Conservation (phyloP, 306 rosid species). For the Calophaca sinica region DNA sequence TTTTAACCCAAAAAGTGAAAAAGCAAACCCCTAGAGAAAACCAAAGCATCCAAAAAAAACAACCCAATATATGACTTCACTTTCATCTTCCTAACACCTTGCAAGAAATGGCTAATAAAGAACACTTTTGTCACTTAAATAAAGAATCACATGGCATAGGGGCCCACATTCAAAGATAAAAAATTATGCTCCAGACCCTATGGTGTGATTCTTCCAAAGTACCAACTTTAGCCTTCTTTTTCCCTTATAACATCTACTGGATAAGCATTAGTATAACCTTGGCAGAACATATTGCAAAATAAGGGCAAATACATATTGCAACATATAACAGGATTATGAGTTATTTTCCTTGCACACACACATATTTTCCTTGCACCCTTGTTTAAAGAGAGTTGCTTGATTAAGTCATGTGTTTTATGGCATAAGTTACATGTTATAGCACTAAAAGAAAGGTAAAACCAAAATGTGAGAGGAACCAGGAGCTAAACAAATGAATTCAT, state of each 20-base stretch:
- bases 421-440: slow-evolving; percentile 49
- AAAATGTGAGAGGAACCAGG: slow-evolving; percentile 39
- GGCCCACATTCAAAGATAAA: slow-evolving; percentile 34
- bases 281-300: slow-evolving; percentile 16
- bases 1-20: slow-evolving; percentile 43
- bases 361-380: slow-evolving; percentile 26
- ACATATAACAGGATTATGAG: background rate
- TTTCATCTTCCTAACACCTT: slow-evolving; percentile 38
- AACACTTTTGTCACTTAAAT: slow-evolving; percentile 44
- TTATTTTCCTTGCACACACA: slow-evolving; percentile 23
- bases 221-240: slow-evolving; percentile 22
- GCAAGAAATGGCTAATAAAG: slow-evolving; percentile 42
- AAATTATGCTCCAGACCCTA: slow-evolving; percentile 35
- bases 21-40: slow-evolving; percentile 55
- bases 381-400: slow-evolving; percentile 33
- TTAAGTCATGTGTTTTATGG: slow-evolving; percentile 12
- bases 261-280: slow-evolving; percentile 31
- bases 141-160: slow-evolving; percentile 44
- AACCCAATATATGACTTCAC: slow-evolving; percentile 46
- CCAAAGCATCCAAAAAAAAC: slow-evolving; percentile 61
- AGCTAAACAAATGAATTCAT: slow-evolving; percentile 45
- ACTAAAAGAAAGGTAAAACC: slow-evolving; percentile 42
- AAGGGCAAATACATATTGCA: slow-evolving; percentile 6
- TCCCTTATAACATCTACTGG: slow-evolving; percentile 26
- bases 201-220: slow-evolving; percentile 17